These are phyloP conservation scores for Paspalum notatum DNA, from an alignment of 176 grass and related monocot genomes.

Conservation along the genomic window DNA sequence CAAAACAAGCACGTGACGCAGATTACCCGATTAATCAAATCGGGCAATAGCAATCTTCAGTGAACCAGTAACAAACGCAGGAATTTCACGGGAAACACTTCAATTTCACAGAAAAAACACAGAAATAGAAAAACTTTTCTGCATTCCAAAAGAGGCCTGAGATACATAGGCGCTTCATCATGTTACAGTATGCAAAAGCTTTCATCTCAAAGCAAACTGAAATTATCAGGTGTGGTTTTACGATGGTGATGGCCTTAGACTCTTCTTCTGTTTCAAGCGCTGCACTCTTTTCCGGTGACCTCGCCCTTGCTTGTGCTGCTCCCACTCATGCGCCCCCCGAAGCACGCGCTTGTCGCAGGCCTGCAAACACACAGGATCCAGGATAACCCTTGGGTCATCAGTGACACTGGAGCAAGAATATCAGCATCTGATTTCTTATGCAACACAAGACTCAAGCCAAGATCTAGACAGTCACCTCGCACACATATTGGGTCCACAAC, in stretches of 20 bases:
- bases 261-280: constrained; percentile 54
- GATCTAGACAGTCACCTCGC: constrained; percentile 57
- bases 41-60: too few relatives aligned
- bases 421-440: not conserved
- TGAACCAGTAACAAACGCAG: too few relatives aligned
- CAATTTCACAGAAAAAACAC: too few relatives aligned
- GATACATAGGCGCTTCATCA: too few relatives aligned
- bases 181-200: too few relatives aligned
- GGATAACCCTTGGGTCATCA: not conserved
- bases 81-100: too few relatives aligned
- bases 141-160: too few relatives aligned
- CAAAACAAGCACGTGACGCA: too few relatives aligned
- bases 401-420: not conserved
- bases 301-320: constrained; percentile 82
- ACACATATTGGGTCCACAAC: constrained; percentile 79
- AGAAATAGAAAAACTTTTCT: too few relatives aligned
- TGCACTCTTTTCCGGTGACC: constrained; percentile 74
- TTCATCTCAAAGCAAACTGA: too few relatives aligned
- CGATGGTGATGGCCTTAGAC: not conserved
- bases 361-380: constrained; percentile 47
- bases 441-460: not conserved
- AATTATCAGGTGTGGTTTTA: not conserved
- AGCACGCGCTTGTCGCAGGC: constrained; percentile 78
- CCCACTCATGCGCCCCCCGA: constrained; percentile 82
- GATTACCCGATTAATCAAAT: too few relatives aligned